Base-by-base conservation (phyloP, 768 basidiomycete species). In the Leccinum subtestaceum region DNA sequence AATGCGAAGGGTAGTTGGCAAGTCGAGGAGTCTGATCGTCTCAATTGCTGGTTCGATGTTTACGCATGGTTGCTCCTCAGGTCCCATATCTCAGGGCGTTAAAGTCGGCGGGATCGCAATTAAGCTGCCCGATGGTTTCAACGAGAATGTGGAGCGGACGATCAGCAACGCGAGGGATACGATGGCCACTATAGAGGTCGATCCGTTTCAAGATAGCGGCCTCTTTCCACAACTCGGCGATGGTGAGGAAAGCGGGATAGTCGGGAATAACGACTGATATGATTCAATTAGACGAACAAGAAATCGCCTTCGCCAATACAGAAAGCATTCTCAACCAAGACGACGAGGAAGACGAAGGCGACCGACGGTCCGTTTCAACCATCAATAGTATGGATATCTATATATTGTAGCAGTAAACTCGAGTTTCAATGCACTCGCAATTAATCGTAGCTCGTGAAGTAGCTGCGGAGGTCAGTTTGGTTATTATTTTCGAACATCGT, bases 131-230 rank as follows among this genome's bases (percentile, higher is more conserved):
- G 1, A 62, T 2, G 61, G 61, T 11, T 23, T 10, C 29, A 23
- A 36, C 17, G 59, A 55, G 1, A 0, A 49, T 7, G 55, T 29
- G 13, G 19, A 27, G 29, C 50, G 17, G 47, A 45, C 46, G 4
- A 62, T 62, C 32, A 12, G 36, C 13, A 48, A 38, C 12, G 56
- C 38, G 15, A 53, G 12, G 8, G 25, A 38, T 10, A 46, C 17
- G 19, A 55, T 65, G 7, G 19, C 36, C 17, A 38, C 15, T 38
- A 38, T 7, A 17, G 36, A 45, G 4, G n/a, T 21, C 36, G 36
- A 25, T 13, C 63, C 59, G 9, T 65, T 65, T 34, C 2, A n/a
- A 2, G 56, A 62, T 10, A 13, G 62, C 15, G 5, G 23, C 8
- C 15, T 52, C 11, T 19, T 58, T 29, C 5, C 56, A 4, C 59